Conservation (phyloP, 2,329 filamentous ascomycete species). For the Epichloe scottii region DNA sequence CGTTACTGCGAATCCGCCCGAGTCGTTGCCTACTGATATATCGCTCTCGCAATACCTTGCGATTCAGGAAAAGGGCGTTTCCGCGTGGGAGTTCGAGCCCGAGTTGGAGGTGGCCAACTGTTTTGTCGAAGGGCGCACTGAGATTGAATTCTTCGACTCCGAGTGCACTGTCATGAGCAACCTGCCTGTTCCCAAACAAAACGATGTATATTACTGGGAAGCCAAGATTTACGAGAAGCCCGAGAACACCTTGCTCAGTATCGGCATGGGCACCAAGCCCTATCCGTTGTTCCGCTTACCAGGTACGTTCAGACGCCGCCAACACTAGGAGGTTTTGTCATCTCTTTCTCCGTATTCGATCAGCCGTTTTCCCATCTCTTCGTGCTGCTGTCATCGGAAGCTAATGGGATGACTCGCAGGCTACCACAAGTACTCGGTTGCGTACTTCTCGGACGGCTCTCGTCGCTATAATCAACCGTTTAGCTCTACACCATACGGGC, state of each 20-base stretch:
- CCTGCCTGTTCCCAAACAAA: constrained; percentile 92
- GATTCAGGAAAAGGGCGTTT: constrained; percentile 99
- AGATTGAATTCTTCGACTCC: constrained; percentile 98
- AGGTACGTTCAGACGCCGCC: constrained; percentile 42
- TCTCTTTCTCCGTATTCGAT: neutral
- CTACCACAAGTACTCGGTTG: constrained; percentile 84
- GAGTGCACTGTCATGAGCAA: constrained; percentile 97
- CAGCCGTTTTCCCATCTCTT: too few relatives aligned
- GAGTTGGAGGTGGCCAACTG: constrained; percentile 97
- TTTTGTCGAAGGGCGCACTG: constrained; percentile 90
- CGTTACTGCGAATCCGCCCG: constrained; percentile 83
- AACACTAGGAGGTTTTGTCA: neutral
- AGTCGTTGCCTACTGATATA: constrained; percentile 92
- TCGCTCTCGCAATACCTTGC: constrained; percentile 94
- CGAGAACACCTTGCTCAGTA: constrained; percentile 72
- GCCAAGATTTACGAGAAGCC: constrained; percentile 98
- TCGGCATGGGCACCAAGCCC: constrained; percentile 92
- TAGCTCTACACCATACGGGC: constrained; percentile 64
- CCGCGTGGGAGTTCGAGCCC: constrained; percentile 99
- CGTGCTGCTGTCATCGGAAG: too few relatives aligned
- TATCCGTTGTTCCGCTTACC: constrained; percentile 91
- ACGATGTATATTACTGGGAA: constrained; percentile 99
- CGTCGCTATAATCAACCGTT: constrained; percentile 93
- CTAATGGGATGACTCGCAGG: constrained; percentile 29
- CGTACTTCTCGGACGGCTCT: constrained; percentile 78